A percentile compares a stretch with the other conserved stretches of the same genome.
Evolutionary conservation across 352 stramenopile species (phyloP).

Genomic region (Phytophthora europaea): DNA sequence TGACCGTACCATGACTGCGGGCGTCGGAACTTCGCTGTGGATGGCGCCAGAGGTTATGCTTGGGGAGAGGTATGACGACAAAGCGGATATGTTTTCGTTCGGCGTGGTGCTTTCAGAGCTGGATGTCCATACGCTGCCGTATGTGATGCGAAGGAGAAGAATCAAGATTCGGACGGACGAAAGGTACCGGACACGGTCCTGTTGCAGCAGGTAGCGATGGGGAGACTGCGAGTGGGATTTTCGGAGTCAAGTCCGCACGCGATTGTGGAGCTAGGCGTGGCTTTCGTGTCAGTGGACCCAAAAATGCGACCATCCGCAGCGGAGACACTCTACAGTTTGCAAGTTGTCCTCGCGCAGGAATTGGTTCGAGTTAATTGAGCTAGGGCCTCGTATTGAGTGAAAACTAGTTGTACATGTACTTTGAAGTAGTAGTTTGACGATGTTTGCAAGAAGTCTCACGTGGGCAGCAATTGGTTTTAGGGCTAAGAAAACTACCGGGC

Average conservation of each 20-base stretch:
- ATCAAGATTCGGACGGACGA: slow-evolving; percentile 11
- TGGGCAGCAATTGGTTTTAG: too few relatives aligned
- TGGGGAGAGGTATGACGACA: slow-evolving; percentile 27
- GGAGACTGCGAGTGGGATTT: slow-evolving; percentile 29
- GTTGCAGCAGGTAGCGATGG: slow-evolving; percentile 34
- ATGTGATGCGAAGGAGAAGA: slow-evolving; percentile 14
- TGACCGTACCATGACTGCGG: slow-evolving; percentile 27
- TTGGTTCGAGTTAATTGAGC: too few relatives aligned
- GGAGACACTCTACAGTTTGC: slow-evolving; percentile 58
- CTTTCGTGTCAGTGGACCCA: slow-evolving; percentile 48
- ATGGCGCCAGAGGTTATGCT: slow-evolving; percentile 37
- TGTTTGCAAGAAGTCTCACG: too few relatives aligned
- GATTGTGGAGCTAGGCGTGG: slow-evolving; percentile 34
- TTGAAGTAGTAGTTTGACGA: too few relatives aligned
- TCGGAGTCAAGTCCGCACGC: slow-evolving; percentile 11
- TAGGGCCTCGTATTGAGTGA: too few relatives aligned
- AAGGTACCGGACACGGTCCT: slow-evolving; percentile 36
- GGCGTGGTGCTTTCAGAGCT: slow-evolving; percentile 48
- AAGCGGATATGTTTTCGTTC: slow-evolving; percentile 40
- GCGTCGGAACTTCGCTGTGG: slow-evolving; percentile 29
- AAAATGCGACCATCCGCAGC: slow-evolving; percentile 49
- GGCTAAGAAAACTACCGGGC: too few relatives aligned
- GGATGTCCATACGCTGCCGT: slow-evolving; percentile 42
- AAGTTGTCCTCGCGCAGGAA: slow-evolving; percentile 4
- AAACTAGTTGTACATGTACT: too few relatives aligned